Conservation (phyloP, 441 rosid genomes). For the Biscutella auriculata region DNA sequence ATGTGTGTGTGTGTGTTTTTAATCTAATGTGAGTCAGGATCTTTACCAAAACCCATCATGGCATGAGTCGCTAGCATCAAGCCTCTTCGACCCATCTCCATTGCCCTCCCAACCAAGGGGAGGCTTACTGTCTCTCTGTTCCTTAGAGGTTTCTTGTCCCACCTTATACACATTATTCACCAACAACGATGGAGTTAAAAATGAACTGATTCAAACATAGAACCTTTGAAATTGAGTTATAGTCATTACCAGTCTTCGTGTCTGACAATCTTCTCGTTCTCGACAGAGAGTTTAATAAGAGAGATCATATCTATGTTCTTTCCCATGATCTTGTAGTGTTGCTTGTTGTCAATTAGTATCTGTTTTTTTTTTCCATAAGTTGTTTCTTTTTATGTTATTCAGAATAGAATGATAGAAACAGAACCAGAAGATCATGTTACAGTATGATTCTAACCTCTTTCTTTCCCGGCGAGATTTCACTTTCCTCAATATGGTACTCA, state of each 20-base stretch:
- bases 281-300: constrained; percentile 52
- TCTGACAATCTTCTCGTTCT: constrained; percentile 60
- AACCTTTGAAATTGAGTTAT: too few relatives aligned
- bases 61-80: constrained; percentile 84
- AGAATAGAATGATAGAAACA: neutral
- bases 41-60: constrained; percentile 85
- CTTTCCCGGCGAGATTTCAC: constrained; percentile 30
- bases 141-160: constrained; percentile 76
- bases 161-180: constrained; percentile 30
- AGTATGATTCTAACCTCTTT: constrained; percentile 41
- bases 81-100: constrained; percentile 59
- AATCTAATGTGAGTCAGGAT: constrained; percentile 26
- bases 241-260: constrained; percentile 75
- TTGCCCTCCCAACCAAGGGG: constrained; percentile 40
- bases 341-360: constrained; percentile 74
- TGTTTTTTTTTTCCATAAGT: constrained; percentile 16
- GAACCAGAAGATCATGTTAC: neutral
- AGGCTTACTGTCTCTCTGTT: constrained; percentile 46
- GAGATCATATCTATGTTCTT: constrained; percentile 59
- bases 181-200: neutral
- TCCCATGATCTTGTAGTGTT: constrained; percentile 62
- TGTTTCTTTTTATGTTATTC: neutral
- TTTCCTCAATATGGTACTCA: constrained; percentile 52
- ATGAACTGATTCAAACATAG: neutral
- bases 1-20: neutral